These are phyloP conservation scores for Singerocomus rubriflavus DNA, from an alignment of 1,284 basidiomycete genomes.

Conservation along the genomic window DNA sequence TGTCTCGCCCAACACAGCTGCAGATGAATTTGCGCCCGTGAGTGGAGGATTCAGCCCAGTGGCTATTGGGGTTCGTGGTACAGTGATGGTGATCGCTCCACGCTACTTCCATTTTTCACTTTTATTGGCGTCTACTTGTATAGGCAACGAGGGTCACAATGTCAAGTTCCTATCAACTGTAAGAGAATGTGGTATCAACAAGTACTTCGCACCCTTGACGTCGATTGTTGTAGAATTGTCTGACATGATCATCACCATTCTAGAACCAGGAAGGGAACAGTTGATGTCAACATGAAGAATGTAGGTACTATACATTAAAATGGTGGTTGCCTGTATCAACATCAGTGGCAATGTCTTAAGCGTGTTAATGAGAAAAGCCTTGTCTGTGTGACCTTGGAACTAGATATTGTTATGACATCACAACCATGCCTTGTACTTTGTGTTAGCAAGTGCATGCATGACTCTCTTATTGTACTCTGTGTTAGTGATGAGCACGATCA, in stretches of 20 bases:
- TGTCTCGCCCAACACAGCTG: not conserved
- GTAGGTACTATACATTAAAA: too few species aligned
- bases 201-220: not conserved
- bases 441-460: too few species aligned
- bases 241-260: not conserved
- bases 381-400: not conserved
- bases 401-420: too few species aligned
- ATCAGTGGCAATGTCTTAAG: not conserved
- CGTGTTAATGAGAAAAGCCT: not conserved
- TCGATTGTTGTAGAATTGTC: not conserved
- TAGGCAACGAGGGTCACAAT: too few species aligned
- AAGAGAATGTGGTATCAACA: not conserved
- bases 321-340: not conserved
- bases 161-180: constrained; percentile 32
- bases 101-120: not conserved
- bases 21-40: not conserved
- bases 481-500: too few species aligned
- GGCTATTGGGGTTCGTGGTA: not conserved
- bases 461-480: too few species aligned
- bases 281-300: not conserved
- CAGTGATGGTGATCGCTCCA: not conserved
- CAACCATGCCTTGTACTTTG: too few species aligned
- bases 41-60: not conserved
- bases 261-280: not conserved
- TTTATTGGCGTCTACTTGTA: too few species aligned